Evolutionary conservation across 202 grass and related monocot species (phyloP).

Genomic region (Zoysia matrella): DNA sequence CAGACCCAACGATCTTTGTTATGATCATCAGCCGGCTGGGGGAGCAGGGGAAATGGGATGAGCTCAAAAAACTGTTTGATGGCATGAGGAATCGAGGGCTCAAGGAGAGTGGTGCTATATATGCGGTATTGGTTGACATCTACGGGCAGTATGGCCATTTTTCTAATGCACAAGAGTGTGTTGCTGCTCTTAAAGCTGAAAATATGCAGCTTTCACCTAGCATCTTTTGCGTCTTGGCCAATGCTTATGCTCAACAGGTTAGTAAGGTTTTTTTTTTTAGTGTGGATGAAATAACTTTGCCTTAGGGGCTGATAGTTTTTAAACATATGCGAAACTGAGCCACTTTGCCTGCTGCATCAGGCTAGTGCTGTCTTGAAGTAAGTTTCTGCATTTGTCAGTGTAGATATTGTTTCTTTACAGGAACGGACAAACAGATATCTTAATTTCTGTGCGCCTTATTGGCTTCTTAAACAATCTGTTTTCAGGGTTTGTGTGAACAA

Average conservation of each 20-base stretch:
- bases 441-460: conserved; percentile 20
- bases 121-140: conserved; percentile 82
- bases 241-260: conserved; percentile 84
- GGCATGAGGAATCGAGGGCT: conserved; percentile 66
- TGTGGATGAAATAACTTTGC: background rate
- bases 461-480: background rate
- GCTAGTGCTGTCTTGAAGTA: background rate
- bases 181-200: conserved; percentile 78
- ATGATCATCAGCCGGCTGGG: conserved; percentile 70
- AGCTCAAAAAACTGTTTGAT: conserved; percentile 72
- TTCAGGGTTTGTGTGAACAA: conserved; percentile 76
- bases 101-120: conserved; percentile 66
- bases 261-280: conserved; percentile 5
- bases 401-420: conserved; percentile 5
- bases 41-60: conserved; percentile 80
- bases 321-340: background rate
- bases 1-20: conserved; percentile 78
- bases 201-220: conserved; percentile 60
- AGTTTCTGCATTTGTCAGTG: conserved; percentile 9
- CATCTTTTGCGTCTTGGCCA: conserved; percentile 76
- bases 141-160: conserved; percentile 81
- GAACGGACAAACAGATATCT: background rate
- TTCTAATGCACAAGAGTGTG: conserved; percentile 63
- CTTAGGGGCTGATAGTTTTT: background rate
- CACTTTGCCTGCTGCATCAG: background rate